phyloP scores from a whole-genome alignment of 805 yeast species.

The Hanseniaspora hatyaiensis region DNA sequence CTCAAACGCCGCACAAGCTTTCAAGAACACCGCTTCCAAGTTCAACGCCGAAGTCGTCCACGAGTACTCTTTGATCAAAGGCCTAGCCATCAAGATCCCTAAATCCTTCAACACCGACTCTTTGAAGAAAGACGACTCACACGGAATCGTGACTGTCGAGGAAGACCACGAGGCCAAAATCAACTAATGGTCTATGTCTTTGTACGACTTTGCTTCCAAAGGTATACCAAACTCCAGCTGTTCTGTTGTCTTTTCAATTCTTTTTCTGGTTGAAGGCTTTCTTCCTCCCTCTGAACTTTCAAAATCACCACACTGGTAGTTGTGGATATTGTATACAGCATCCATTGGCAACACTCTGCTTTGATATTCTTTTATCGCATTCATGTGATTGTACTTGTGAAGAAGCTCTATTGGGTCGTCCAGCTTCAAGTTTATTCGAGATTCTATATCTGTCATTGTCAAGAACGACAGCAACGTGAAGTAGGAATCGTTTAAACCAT shows the following conservation, averaged over 20 bases:
- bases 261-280: constrained; percentile 14
- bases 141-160: constrained; percentile 48
- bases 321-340: constrained; percentile 17
- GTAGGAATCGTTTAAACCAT: constrained; percentile 63
- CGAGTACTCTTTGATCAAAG: constrained; percentile 56
- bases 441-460: constrained; percentile 37
- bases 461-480: constrained; percentile 45
- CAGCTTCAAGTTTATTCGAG: constrained; percentile 22
- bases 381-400: constrained; percentile 20
- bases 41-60: constrained; percentile 52
- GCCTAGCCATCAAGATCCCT: constrained; percentile 51
- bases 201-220: not conserved
- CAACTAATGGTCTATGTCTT: constrained; percentile 4
- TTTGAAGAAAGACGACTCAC: constrained; percentile 34
- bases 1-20: constrained; percentile 31
- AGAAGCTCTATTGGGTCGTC: constrained; percentile 23
- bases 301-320: too few species aligned
- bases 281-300: constrained; percentile 7
- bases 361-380: constrained; percentile 22
- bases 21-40: constrained; percentile 40
- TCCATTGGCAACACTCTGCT: constrained; percentile 25
- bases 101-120: constrained; percentile 35
- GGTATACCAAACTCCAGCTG: constrained; percentile 15
- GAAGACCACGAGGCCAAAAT: constrained; percentile 57
- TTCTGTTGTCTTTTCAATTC: constrained; percentile 1